A percentile compares a stretch with the other conserved stretches of the same genome.
phyloP scores from a whole-genome alignment of 2,329 filamentous ascomycete species.

The Penicillium sp. region DNA sequence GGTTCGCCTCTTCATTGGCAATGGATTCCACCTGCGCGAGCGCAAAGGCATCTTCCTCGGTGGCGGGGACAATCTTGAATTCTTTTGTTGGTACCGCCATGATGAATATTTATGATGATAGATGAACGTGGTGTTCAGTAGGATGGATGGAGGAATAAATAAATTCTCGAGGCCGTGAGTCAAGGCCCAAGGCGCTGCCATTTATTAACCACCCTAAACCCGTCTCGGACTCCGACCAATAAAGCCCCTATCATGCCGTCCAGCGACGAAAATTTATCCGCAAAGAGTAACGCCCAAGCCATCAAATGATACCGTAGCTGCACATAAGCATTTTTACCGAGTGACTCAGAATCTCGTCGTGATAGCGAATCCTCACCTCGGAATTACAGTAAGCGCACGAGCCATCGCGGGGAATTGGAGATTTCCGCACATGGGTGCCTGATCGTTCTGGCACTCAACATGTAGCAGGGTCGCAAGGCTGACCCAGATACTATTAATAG shows the following conservation, averaged over 20 bases:
- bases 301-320: too few relatives aligned
- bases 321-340: too few relatives aligned
- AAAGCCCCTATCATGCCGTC: neutral
- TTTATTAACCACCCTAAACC: neutral
- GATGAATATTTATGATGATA: neutral
- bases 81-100: neutral
- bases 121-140: neutral
- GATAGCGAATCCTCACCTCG: neutral
- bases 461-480: neutral
- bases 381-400: neutral
- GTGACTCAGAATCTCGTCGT: neutral
- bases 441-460: neutral
- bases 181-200: neutral
- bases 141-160: neutral
- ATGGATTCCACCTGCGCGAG: slow-evolving; percentile 44
- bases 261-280: neutral
- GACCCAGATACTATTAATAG: neutral
- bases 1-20: slow-evolving; percentile 10
- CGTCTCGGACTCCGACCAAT: neutral
- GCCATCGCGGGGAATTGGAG: too few relatives aligned
- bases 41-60: slow-evolving; percentile 9
- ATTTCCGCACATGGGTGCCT: too few relatives aligned
- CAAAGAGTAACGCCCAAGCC: neutral
- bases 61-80: slow-evolving; percentile 17
- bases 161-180: neutral